phyloP scores from a whole-genome alignment of 345 rosid species.

The Eutrema yunnanense region DNA sequence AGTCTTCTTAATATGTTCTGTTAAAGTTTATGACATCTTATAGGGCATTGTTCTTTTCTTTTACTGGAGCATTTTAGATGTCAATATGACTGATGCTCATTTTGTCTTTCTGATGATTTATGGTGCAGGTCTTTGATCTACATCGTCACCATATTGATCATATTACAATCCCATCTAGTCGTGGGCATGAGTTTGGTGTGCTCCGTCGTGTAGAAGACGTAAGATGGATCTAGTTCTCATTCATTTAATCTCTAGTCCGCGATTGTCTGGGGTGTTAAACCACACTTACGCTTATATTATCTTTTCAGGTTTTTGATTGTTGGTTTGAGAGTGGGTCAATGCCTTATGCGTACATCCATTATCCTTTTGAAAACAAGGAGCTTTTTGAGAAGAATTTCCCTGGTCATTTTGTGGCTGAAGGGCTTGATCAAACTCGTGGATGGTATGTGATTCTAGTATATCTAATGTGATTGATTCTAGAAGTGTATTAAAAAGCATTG shows the following conservation, averaged over 20 bases:
- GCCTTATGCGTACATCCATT: slow-evolving; percentile 99
- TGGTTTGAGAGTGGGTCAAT: slow-evolving; percentile 99
- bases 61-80: neutral
- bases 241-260: slow-evolving; percentile 5
- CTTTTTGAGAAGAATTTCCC: slow-evolving; percentile 91
- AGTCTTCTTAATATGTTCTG: neutral
- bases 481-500: neutral
- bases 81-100: slow-evolving; percentile 1
- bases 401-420: slow-evolving; percentile 98
- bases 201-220: slow-evolving; percentile 91
- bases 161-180: slow-evolving; percentile 70
- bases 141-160: slow-evolving; percentile 97
- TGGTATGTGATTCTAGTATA: slow-evolving; percentile 44
- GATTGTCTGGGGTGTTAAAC: neutral
- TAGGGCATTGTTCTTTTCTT: neutral
- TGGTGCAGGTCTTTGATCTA: slow-evolving; percentile 72
- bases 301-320: slow-evolving; percentile 90
- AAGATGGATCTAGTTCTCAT: slow-evolving; percentile 30
- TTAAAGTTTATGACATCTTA: neutral
- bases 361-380: slow-evolving; percentile 93
- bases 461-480: slow-evolving; percentile 8
- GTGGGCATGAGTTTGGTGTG: slow-evolving; percentile 74
- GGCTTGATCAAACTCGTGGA: slow-evolving; percentile 99
- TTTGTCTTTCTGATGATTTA: slow-evolving; percentile 7
- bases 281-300: neutral